Evolutionary conservation across 225 moss, liverwort and hornwort species (phyloP).

Genomic region (Sphagnum contortum): DNA sequence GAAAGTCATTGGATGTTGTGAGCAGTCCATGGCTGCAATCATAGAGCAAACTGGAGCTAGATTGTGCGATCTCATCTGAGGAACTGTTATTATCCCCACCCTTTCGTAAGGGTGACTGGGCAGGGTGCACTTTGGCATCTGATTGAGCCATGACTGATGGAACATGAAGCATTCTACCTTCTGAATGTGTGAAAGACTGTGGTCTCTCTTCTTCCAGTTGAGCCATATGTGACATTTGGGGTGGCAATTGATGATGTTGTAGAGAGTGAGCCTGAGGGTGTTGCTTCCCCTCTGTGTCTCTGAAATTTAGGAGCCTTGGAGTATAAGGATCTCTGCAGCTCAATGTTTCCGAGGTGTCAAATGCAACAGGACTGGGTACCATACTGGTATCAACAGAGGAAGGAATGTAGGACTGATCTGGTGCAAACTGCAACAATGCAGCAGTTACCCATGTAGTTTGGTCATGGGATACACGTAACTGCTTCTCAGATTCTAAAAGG

Average conservation of each 20-base stretch:
- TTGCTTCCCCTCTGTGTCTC: conserved; percentile 24
- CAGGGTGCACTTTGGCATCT: conserved; percentile 10
- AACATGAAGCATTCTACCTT: neutral
- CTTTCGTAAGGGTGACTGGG: conserved; percentile 16
- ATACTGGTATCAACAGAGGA: conserved; percentile 50
- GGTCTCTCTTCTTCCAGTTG: conserved; percentile 20
- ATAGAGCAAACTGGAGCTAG: no score
- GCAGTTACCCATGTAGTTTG: conserved; percentile 79
- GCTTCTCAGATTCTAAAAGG: conserved; percentile 80
- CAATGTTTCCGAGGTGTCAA: conserved; percentile 25
- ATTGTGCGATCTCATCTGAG: no score
- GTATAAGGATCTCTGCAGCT: conserved; percentile 25
- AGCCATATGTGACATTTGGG: conserved; percentile 14
- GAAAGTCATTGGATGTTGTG: conserved; percentile 16
- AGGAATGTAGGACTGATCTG: conserved; percentile 79
- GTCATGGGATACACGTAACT: conserved; percentile 62
- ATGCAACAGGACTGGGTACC: conserved; percentile 39
- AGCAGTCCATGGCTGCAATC: neutral
- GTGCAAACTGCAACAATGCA: conserved; percentile 82
- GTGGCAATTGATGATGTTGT: conserved; percentile 8
- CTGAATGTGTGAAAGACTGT: conserved; percentile 2
- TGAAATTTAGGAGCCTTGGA: conserved; percentile 22
- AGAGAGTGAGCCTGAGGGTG: conserved; percentile 4
- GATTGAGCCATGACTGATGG: neutral
- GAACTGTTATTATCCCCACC: no score